A percentile compares a stretch with the other conserved stretches of the same genome.
Evolutionary conservation across 345 rosid genomes (phyloP).

Genomic region (Populus alba): DNA sequence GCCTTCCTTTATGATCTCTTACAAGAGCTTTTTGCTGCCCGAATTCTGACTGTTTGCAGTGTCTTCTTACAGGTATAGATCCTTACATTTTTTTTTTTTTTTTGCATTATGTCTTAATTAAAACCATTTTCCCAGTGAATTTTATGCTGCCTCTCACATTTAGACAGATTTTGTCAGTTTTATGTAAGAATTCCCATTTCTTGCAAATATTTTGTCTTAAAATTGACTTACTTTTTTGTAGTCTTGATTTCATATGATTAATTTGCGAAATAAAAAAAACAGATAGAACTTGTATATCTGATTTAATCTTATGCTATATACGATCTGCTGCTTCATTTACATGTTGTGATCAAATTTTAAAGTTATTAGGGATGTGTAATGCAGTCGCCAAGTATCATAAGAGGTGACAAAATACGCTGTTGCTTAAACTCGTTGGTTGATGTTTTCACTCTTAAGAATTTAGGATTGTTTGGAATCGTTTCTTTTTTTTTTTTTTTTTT

Average conservation of each 20-base stretch:
- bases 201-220: not conserved
- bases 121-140: not conserved
- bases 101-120: too few relatives aligned
- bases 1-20: conserved; percentile 17
- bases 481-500: too few relatives aligned
- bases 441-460: not conserved
- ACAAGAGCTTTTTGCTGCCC: conserved; percentile 14
- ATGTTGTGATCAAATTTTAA: not conserved
- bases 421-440: not conserved
- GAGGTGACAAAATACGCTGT: not conserved
- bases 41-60: conserved; percentile 24
- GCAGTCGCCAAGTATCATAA: not conserved
- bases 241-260: too few relatives aligned
- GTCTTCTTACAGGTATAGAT: conserved; percentile 35
- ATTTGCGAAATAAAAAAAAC: too few relatives aligned
- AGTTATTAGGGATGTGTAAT: not conserved
- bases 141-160: not conserved
- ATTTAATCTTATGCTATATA: not conserved
- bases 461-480: not conserved
- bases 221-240: not conserved
- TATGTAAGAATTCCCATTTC: not conserved
- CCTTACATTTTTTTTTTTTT: not conserved
- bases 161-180: not conserved
- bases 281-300: not conserved
- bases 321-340: not conserved